Evolutionary conservation across 257 asterid species (phyloP).

Genomic region (Primulina eburnea): DNA sequence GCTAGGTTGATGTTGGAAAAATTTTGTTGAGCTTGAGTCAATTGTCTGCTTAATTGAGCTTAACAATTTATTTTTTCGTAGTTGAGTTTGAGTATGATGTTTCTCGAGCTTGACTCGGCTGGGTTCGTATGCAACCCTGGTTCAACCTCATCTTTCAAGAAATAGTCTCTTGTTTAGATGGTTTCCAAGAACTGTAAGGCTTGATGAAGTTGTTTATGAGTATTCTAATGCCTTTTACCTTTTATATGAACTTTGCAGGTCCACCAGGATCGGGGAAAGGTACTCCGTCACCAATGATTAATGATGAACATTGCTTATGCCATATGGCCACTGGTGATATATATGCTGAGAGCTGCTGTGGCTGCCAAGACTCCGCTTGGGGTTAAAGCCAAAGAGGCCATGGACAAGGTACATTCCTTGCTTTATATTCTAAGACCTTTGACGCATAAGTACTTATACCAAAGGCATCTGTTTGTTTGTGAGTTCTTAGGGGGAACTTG

Average conservation of each 20-base stretch:
- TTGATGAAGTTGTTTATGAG: not conserved
- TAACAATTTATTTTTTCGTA: not conserved
- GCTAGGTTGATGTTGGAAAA: not conserved
- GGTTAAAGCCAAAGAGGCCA: slow-evolving; percentile 85
- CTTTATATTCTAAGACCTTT: slow-evolving; percentile 6
- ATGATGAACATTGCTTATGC: slow-evolving; percentile 87
- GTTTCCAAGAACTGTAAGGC: slow-evolving; percentile 7
- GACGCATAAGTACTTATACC: slow-evolving; percentile 8
- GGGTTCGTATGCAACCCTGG: not conserved
- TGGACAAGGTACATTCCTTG: slow-evolving; percentile 62
- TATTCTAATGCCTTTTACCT: not conserved
- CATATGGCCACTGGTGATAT: slow-evolving; percentile 99
- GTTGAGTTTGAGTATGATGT: not conserved
- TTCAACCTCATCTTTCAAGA: too few relatives aligned
- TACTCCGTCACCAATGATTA: slow-evolving; percentile 86
- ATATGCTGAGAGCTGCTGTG: slow-evolving; percentile 97
- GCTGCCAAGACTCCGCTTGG: slow-evolving; percentile 94
- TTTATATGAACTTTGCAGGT: slow-evolving; percentile 41
- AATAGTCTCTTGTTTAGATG: too few relatives aligned
- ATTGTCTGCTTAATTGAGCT: not conserved
- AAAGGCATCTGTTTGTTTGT: slow-evolving; percentile 11
- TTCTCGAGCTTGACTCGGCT: not conserved
- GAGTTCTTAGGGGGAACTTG: slow-evolving; percentile 77
- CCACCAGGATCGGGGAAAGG: slow-evolving; percentile 98
- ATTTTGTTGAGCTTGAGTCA: not conserved